Evolutionary conservation across 2,329 filamentous ascomycete species (phyloP), one percentile per base, ranked within the genome.

Genomic region (Emericellopsis cladophorae): DNA sequence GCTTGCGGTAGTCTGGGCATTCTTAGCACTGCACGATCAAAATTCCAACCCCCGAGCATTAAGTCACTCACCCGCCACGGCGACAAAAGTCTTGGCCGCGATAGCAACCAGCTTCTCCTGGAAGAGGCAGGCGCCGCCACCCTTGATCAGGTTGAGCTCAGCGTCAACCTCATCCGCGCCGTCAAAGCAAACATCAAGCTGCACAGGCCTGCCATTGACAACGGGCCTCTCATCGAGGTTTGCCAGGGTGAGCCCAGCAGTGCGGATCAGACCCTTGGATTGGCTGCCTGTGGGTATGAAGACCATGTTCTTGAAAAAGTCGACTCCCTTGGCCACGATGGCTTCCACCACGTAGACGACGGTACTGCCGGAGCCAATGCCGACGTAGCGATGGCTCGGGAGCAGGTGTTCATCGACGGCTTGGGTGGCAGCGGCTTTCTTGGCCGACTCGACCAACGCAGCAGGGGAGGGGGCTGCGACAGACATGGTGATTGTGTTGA

Each of bases 101-200:
- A 86, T 77, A 5, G 89, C 89, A 5, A 98, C 89, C 31, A 98
- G 71, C 68, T 98, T 98, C 66, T 98, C 92, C 62, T 96, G 92
- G 67, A 95, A 94, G 42, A 96, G 66, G 62, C 92, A 98, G n/a
- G 88, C 92, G 44, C 92, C 92, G 39, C 92, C 92, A 41, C 92
- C 92, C 68, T 96, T 96, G 67, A 98, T 96, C 56, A 90, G 87
- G 63, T 96, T 98, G 45, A 98, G 66, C 40, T 93, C 84, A 37
- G 86, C 80, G 57, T 98, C 92, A 26, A 98, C 88, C 67, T 98
- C 92, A 58, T 98, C 92, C 4, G 92, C 92, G 41, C 92, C 92
- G 56, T 98, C 92, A 57, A 98, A 98, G 39, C 84, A 85, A 15
- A 96, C 83, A 54, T 96, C 90, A 23, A 98, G 72, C 36, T 64